Evolutionary conservation across 192 early-diverging fungal species (phyloP).

Genomic region (Linnemannia zychae): DNA sequence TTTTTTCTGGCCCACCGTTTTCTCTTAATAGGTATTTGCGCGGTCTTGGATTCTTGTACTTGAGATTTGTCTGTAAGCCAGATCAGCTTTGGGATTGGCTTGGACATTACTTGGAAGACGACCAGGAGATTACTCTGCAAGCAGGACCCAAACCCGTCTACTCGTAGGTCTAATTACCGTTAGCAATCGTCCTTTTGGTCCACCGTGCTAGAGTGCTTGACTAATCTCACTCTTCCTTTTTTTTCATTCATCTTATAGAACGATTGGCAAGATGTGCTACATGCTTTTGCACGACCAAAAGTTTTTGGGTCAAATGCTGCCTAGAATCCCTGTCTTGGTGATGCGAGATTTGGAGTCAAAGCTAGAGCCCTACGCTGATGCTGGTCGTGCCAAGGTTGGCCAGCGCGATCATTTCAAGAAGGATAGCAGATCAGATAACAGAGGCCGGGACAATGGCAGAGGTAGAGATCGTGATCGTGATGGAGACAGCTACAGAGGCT

Average conservation of each 20-base stretch:
- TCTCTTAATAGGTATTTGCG: conserved; percentile 72
- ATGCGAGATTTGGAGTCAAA: conserved; percentile 80
- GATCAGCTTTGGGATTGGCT: conserved; percentile 86
- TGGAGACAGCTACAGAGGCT: conserved; percentile 18
- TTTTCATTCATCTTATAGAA: conserved; percentile 54
- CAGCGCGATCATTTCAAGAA: conserved; percentile 53
- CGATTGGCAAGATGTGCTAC: conserved; percentile 78
- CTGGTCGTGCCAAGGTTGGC: conserved; percentile 34
- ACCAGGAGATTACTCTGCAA: conserved; percentile 76
- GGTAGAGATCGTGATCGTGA: conserved; percentile 29
- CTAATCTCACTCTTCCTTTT: background rate
- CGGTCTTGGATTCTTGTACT: conserved; percentile 83
- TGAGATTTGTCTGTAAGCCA: conserved; percentile 86
- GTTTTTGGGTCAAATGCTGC: conserved; percentile 84
- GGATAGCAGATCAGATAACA: conserved; percentile 21
- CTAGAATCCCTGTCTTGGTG: conserved; percentile 86
- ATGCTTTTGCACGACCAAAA: conserved; percentile 81
- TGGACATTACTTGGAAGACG: conserved; percentile 82
- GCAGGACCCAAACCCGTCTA: conserved; percentile 68
- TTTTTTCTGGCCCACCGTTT: background rate
- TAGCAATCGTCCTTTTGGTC: background rate
- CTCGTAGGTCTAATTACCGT: conserved; percentile 69
- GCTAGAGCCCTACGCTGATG: conserved; percentile 63
- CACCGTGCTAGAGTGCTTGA: background rate
- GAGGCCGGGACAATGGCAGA: conserved; percentile 29